Evolutionary conservation across 441 rosid genomes (phyloP), one percentile per base, ranked within the genome.

Genomic region (Eruca vesicaria): DNA sequence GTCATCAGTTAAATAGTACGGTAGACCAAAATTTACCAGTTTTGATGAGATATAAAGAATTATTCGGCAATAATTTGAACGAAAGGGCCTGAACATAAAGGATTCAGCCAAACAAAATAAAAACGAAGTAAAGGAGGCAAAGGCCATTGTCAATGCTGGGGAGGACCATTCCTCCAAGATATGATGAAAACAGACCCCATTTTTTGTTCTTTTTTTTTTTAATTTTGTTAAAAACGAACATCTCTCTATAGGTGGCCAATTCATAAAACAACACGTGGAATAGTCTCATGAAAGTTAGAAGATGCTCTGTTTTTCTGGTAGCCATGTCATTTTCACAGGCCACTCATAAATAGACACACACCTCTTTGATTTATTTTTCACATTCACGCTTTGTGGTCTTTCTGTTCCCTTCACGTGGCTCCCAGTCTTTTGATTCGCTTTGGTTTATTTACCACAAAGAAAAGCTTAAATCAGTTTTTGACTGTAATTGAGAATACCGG

Each of bases 81-180:
- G 55, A 56, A 9, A 67, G 12, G 60, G 14, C 19, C 71, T 52
- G 18, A 31, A 52, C 26, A 33, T 33, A 55, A 55, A 53, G 28
- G 71, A 52, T 29, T 48, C 6, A 48, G 10, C 7, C 18, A 31
- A 60, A 60, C 11, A 58, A 28, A 28, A 57, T 28, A 55, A 1
- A 52, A 26, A 41, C 2, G 11, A 55, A 21, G 6, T 29, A 67
- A 38, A 21, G 32, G 10, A 68, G 48, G 63, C 26, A 71, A 58
- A 26, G 43, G 68, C 36, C 76, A 65, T 77, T 33, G 72, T 48
- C 72, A 50, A 18, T 66, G 72, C 53, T 71, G 9, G 66, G 41
- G 69, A 60, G 73, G 77, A 78, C 80, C 80, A 78, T 72, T 66
- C 33, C 75, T 70, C 80, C 16, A 75, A 70, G 67, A 70, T 77